A percentile compares a stretch with the other conserved stretches of the same genome.
Conservation (phyloP, 2,329 filamentous ascomycete species). For the Penicillium sp. region DNA sequence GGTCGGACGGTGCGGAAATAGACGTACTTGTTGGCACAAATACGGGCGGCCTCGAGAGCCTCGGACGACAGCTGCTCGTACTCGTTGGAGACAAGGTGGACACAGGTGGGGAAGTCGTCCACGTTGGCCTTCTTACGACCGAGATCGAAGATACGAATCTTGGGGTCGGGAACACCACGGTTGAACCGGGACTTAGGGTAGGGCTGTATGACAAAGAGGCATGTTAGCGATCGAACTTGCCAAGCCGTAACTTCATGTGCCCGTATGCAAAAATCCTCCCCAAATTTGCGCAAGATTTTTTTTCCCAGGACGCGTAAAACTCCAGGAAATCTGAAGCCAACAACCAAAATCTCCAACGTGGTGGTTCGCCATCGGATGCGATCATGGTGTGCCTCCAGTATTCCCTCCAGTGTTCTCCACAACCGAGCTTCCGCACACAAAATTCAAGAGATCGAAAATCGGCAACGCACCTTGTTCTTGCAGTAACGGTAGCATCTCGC, state of each 20-base stretch:
- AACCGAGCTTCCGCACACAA: conserved; percentile 33
- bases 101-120: conserved; percentile 98
- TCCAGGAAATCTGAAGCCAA: background rate
- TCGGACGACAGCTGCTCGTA: conserved; percentile 99
- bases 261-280: background rate
- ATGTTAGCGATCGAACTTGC: conserved; percentile 22
- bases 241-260: conserved; percentile 1
- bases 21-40: conserved; percentile 97
- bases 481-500: conserved; percentile 99
- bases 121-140: conserved; percentile 98
- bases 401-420: conserved; percentile 22
- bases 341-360: background rate
- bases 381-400: conserved; percentile 7
- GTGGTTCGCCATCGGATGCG: background rate
- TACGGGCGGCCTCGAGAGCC: conserved; percentile 98
- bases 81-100: conserved; percentile 99
- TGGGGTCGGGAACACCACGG: conserved; percentile 86
- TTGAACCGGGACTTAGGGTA: conserved; percentile 99
- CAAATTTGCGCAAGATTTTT: conserved; percentile 4
- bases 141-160: conserved; percentile 97
- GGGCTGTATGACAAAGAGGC: conserved; percentile 56
- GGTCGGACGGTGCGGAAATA: background rate
- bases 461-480: conserved; percentile 95
- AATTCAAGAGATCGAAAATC: conserved; percentile 19
- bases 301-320: background rate